Percentiles rank a stretch among this genome's conserved stretches.
phyloP scores from a whole-genome alignment of 2,329 filamentous ascomycete genomes.

The Colletotrichum godetiae region DNA sequence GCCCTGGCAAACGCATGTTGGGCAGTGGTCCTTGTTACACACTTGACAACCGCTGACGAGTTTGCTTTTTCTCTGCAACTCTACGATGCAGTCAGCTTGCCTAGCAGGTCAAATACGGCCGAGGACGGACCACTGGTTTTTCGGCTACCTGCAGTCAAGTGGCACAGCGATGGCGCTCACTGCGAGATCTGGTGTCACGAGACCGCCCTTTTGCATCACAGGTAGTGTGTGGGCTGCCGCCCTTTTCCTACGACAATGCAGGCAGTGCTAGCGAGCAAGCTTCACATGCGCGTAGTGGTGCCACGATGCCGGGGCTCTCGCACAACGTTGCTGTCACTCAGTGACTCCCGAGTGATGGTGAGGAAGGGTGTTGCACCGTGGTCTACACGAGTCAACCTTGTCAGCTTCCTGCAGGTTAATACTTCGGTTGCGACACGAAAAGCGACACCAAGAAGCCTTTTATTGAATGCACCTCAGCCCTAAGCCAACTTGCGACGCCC shows the following conservation, averaged over 20 bases:
- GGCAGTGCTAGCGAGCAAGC: background rate
- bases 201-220: background rate
- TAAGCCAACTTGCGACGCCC: conserved; percentile 26
- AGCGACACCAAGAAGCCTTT: background rate
- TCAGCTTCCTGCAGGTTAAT: conserved; percentile 11
- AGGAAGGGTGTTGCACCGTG: background rate
- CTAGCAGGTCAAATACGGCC: conserved; percentile 3
- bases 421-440: background rate
- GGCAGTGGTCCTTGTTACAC: background rate
- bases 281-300: conserved; percentile 16
- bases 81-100: conserved; percentile 25
- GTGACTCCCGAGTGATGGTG: background rate
- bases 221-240: background rate
- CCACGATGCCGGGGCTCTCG: conserved; percentile 4
- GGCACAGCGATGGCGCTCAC: conserved; percentile 20
- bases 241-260: background rate
- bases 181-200: conserved; percentile 23
- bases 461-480: conserved; percentile 29
- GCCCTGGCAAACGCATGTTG: background rate
- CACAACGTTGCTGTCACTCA: conserved; percentile 5
- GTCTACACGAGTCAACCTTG: conserved; percentile 3
- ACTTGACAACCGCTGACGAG: background rate
- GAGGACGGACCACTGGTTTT: conserved; percentile 14
- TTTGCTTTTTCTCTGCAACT: conserved; percentile 2
- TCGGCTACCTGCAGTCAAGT: conserved; percentile 10